Evolutionary conservation across 495 filamentous ascomycete species (phyloP).

Genomic region (Tuber magnatum): DNA sequence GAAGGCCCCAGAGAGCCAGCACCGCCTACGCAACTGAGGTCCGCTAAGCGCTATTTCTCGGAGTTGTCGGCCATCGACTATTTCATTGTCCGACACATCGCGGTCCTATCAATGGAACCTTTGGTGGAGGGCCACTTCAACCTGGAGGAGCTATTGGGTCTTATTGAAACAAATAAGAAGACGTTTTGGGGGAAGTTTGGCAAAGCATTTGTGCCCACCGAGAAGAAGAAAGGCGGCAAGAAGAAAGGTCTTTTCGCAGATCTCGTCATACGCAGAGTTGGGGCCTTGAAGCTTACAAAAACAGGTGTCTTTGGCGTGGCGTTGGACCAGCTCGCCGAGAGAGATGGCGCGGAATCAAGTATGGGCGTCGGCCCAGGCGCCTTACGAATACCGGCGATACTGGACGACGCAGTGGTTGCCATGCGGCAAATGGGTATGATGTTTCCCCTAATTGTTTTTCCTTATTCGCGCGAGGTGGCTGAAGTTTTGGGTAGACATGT

Average conservation of each 20-base stretch:
- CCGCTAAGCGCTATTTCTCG: constrained; percentile 78
- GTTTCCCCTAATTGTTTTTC: constrained; percentile 8
- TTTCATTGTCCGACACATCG: constrained; percentile 92
- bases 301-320: constrained; percentile 70
- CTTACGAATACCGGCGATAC: constrained; percentile 74
- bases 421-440: constrained; percentile 75
- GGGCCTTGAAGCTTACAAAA: constrained; percentile 38
- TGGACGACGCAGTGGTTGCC: constrained; percentile 85
- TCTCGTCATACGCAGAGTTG: constrained; percentile 30
- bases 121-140: constrained; percentile 83
- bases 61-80: constrained; percentile 93
- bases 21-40: constrained; percentile 46
- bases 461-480: constrained; percentile 13
- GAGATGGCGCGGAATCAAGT: constrained; percentile 89
- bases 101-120: constrained; percentile 91
- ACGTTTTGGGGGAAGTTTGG: constrained; percentile 98
- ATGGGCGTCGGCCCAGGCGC: constrained; percentile 90
- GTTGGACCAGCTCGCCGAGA: constrained; percentile 77
- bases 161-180: constrained; percentile 88
- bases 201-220: constrained; percentile 67
- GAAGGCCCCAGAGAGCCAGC: constrained; percentile 46
- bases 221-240: constrained; percentile 67
- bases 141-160: constrained; percentile 83
- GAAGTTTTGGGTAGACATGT: constrained; percentile 59
- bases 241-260: constrained; percentile 62